Conservation (phyloP, 345 rosid species). For the rapeseed (Brassica napus) region Da-Ae NC_063434.1:28975501-28976000, state of each 20-base stretch:
- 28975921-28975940: conserved; percentile 96
- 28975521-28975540: conserved; percentile 25
- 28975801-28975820: conserved; percentile 14
- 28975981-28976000: background rate
- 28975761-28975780: background rate
- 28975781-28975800: background rate
- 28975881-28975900: conserved; percentile 90
- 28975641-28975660: conserved; percentile 96
- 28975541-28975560: background rate
- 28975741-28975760: no score
- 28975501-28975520: conserved; percentile 32
- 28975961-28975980: background rate
- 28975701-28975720: background rate
- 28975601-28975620: conserved; percentile 85
- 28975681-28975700: conserved; percentile 23
- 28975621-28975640: conserved; percentile 97
- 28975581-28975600: conserved; percentile 90
- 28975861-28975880: conserved; percentile 78
- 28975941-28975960: conserved; percentile 76
- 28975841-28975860: background rate
- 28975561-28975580: conserved; percentile 57
- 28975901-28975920: conserved; percentile 80
- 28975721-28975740: no score
- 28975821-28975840: background rate
- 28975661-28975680: conserved; percentile 90